Percentiles rank a stretch among this genome's conserved stretches.
phyloP scores from a whole-genome alignment of 805 yeast genomes.

The Yamadazyma insecticola region DNA sequence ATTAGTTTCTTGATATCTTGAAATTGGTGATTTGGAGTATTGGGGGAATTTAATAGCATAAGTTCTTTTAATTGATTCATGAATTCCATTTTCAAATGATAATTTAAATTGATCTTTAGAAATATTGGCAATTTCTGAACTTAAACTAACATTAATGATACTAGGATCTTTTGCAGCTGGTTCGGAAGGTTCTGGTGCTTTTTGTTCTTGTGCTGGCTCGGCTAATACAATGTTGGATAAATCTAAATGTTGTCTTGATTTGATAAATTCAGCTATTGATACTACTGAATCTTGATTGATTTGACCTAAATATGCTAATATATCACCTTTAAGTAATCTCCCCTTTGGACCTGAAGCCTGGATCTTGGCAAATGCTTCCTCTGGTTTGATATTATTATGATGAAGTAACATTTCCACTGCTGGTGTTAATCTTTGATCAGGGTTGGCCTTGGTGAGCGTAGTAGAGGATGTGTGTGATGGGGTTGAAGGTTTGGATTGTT shows the following conservation, averaged over 20 bases:
- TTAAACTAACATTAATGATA: constrained; percentile 19
- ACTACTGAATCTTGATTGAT: constrained; percentile 54
- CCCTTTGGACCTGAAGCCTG: constrained; percentile 89
- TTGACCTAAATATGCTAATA: constrained; percentile 74
- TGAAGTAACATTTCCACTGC: constrained; percentile 68
- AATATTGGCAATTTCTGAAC: constrained; percentile 21
- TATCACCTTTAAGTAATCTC: constrained; percentile 85
- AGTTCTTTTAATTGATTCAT: constrained; percentile 24
- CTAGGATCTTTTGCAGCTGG: constrained; percentile 25
- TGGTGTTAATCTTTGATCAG: constrained; percentile 66
- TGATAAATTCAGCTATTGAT: constrained; percentile 52
- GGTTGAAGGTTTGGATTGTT: constrained; percentile 4
- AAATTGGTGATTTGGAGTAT: constrained; percentile 27
- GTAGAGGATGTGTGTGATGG: constrained; percentile 10
- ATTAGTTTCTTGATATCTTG: constrained; percentile 10
- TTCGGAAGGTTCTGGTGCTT: constrained; percentile 1
- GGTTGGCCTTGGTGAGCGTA: constrained; percentile 48
- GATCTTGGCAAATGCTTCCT: constrained; percentile 68
- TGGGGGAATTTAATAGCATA: constrained; percentile 34
- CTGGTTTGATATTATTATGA: constrained; percentile 56
- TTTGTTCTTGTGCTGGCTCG: constrained; percentile 16
- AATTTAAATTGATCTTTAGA: constrained; percentile 22
- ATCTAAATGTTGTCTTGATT: constrained; percentile 60
- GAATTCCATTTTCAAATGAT: constrained; percentile 27
- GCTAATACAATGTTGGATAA: constrained; percentile 53